Percentiles rank a stretch among this genome's conserved stretches.
Conservation (phyloP, 441 rosid species). For the Gossypium lobatum region DNA sequence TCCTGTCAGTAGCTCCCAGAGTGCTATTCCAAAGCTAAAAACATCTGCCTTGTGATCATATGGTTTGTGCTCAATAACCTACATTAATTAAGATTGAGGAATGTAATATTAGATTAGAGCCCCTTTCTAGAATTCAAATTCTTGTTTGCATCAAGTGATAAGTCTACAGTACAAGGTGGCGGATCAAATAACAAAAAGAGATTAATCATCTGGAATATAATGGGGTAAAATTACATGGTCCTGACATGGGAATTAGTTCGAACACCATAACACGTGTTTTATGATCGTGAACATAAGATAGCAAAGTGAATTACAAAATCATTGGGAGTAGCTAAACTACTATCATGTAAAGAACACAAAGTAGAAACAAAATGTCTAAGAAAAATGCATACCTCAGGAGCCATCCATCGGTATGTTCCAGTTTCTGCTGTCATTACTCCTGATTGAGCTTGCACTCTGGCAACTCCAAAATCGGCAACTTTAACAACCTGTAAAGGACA, state of each 20-base stretch:
- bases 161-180: background rate
- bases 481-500: conserved; percentile 53
- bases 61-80: conserved; percentile 94
- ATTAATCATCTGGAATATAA: background rate
- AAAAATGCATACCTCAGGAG: conserved; percentile 54
- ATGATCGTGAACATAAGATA: background rate
- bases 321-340: conserved; percentile 7
- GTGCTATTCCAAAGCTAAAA: conserved; percentile 80
- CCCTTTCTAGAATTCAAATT: background rate
- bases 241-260: background rate
- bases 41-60: conserved; percentile 89
- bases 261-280: background rate
- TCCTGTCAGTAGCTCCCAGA: conserved; percentile 94
- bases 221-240: background rate
- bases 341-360: conserved; percentile 13
- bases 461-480: conserved; percentile 80
- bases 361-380: conserved; percentile 9
- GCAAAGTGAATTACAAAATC: background rate
- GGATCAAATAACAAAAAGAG: background rate
- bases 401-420: conserved; percentile 85
- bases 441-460: conserved; percentile 61
- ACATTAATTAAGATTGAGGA: conserved; percentile 25
- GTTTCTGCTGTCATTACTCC: conserved; percentile 87
- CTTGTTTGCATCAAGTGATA: background rate
- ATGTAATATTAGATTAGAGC: conserved; percentile 14